phyloP scores from a whole-genome alignment of 2,329 filamentous ascomycete genomes.

The Trichocomaceae sp. region DNA sequence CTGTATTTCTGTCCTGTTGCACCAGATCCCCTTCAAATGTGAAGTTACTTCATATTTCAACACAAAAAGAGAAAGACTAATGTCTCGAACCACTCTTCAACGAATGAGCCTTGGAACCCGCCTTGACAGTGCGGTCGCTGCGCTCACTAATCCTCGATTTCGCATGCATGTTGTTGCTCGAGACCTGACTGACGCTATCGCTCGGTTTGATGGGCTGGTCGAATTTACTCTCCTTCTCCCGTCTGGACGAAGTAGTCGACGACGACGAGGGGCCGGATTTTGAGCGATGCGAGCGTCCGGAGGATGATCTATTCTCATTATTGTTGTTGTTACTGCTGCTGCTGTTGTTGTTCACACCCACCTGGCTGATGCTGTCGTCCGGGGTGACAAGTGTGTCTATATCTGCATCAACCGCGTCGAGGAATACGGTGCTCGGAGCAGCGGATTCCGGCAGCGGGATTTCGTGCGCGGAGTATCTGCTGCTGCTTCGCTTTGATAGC shows the following conservation, averaged over 20 bases:
- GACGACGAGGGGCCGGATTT: conserved; percentile 19
- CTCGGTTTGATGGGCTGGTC: conserved; percentile 33
- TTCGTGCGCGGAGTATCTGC: conserved; percentile 15
- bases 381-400: conserved; percentile 62
- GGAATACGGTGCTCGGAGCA: conserved; percentile 23
- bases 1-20: conserved; percentile 6
- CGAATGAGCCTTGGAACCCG: conserved; percentile 12
- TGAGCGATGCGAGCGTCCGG: conserved; percentile 17
- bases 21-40: background rate
- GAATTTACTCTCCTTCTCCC: conserved; percentile 25
- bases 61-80: background rate
- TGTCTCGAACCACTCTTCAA: conserved; percentile 3
- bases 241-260: conserved; percentile 21
- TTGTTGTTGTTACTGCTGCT: conserved; percentile 12
- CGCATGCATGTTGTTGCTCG: conserved; percentile 19
- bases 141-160: background rate
- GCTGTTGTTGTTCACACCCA: conserved; percentile 33
- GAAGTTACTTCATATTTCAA: background rate
- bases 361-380: conserved; percentile 71
- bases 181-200: conserved; percentile 37
- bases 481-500: conserved; percentile 12
- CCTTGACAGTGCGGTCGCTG: conserved; percentile 29
- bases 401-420: conserved; percentile 19
- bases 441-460: conserved; percentile 29
- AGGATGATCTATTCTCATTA: conserved; percentile 6